Evolutionary conservation across 306 rosid species (phyloP), one percentile per base, ranked within the genome.

Genomic region (Cicer yamashitae): DNA sequence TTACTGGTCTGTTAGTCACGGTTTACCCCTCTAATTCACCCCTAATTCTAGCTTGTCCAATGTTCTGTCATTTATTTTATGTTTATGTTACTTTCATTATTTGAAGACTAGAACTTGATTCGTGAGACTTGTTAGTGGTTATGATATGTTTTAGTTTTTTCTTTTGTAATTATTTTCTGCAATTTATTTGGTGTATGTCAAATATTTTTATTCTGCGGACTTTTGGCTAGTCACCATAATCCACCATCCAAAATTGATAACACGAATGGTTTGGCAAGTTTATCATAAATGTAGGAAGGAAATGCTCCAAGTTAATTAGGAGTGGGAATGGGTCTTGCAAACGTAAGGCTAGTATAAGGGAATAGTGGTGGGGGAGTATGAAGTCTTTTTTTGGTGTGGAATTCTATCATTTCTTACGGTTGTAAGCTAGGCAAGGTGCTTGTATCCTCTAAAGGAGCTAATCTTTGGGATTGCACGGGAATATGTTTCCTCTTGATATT

Each of bases 21-120:
- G 44, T 34, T 60, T 60, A 6, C 10, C 17, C 66, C 66, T 60
- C 43, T 60, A 34, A 60, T 60, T 34, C 10, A 30, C 43, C 65
- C 41, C 10, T 41, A 59, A 59, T 7, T 30, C 65, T 25, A 12
- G 65, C 8, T 1, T 41, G 10, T 41, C 8, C 46, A 41, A 12
- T 12, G 0, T 30, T 30, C 10, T 22, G 8, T 40, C 40, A 58
- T 58, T 58, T 25, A 58, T 58, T 57, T 54, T 22, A 50, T 57
- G 39, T 25, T 22, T 20, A 6, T 22, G 39, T 5, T 22, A 58
- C 10, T 22, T 22, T 22, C 25, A 25, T 25, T 2, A 58, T 58
- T 34, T 58, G 15, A 58, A 57, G 63, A 39, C 8, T 7, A 25
- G 7, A 56, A 22, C 64, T 11, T 34, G 44, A 60, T 34, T 12